Conservation (phyloP, 2,329 filamentous ascomycete species). For the Colletotrichum salicis region DNA sequence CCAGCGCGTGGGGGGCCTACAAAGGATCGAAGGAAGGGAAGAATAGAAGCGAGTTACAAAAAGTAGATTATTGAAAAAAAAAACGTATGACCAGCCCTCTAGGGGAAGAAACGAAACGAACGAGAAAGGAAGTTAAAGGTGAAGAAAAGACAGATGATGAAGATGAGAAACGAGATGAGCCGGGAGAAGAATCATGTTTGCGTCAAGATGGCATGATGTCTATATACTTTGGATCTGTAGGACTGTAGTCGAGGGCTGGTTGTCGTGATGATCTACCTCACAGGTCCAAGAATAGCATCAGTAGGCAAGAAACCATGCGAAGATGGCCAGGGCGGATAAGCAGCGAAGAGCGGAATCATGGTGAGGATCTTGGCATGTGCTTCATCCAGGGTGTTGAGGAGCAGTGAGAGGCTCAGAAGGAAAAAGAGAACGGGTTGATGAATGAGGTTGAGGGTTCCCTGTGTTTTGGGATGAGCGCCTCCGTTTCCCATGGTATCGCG, state of each 20-base stretch:
- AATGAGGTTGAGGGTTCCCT: slow-evolving; percentile 10
- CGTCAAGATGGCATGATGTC: slow-evolving; percentile 32
- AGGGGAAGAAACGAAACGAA: slow-evolving; percentile 35
- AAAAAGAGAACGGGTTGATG: background rate
- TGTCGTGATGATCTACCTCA: slow-evolving; percentile 22
- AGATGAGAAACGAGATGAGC: slow-evolving; percentile 27
- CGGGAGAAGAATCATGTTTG: background rate
- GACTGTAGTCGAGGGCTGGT: background rate
- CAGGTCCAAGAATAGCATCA: slow-evolving; percentile 33
- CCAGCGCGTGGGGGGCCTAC: slow-evolving; percentile 30
- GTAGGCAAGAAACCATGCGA: slow-evolving; percentile 10
- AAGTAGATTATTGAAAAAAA: slow-evolving; percentile 26
- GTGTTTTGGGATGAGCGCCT: slow-evolving; percentile 29
- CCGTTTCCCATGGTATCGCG: slow-evolving; percentile 27
- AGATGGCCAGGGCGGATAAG: slow-evolving; percentile 13
- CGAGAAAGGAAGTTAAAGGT: slow-evolving; percentile 17
- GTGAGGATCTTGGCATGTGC: slow-evolving; percentile 29
- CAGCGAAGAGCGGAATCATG: slow-evolving; percentile 11
- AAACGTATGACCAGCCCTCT: slow-evolving; percentile 31
- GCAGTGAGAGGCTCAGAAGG: slow-evolving; percentile 11
- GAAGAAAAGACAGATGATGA: slow-evolving; percentile 21
- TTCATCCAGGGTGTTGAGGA: slow-evolving; percentile 28
- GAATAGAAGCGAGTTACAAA: slow-evolving; percentile 14
- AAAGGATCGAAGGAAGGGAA: slow-evolving; percentile 12
- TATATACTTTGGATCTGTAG: slow-evolving; percentile 25